Evolutionary conservation across 768 basidiomycete species (phyloP).

Genomic region (Suillus brevipes): DNA sequence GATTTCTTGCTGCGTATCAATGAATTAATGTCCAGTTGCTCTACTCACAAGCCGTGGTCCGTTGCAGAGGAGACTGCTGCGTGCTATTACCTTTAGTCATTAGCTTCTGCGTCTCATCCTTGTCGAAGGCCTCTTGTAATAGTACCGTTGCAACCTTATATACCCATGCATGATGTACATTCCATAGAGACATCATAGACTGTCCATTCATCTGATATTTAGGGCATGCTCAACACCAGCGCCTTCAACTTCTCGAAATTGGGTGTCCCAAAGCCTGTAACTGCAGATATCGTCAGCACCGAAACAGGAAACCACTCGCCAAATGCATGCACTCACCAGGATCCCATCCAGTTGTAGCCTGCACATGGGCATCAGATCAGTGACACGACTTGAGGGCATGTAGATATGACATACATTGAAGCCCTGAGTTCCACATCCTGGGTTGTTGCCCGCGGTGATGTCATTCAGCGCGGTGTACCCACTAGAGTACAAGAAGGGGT

Average conservation of each 20-base stretch:
- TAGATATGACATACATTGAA: constrained; percentile 37
- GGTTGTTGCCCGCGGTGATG: constrained; percentile 46
- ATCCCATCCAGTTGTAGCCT: constrained; percentile 60
- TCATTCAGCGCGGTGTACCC: constrained; percentile 49
- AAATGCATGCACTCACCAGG: constrained; percentile 38
- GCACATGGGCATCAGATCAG: not conserved
- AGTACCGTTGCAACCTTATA: not conserved
- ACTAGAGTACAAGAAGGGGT: constrained; percentile 50
- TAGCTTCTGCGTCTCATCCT: not conserved
- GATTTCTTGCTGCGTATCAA: not conserved
- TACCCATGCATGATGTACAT: not conserved
- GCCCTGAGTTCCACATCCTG: constrained; percentile 44
- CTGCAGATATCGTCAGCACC: constrained; percentile 27
- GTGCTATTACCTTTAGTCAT: not conserved
- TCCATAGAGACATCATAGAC: not conserved
- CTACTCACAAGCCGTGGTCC: not conserved
- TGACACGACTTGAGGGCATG: too few species aligned
- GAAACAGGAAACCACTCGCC: constrained; percentile 16
- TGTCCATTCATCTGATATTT: not conserved
- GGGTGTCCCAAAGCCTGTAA: constrained; percentile 58
- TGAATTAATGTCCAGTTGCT: not conserved
- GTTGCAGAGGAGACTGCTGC: not conserved
- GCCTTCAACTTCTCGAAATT: constrained; percentile 48
- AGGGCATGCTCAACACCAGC: constrained; percentile 30
- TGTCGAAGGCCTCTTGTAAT: not conserved